Percentiles rank a stretch among this genome's conserved stretches.
These are phyloP conservation scores for Penicillium sp. DNA, from an alignment of 2,329 filamentous ascomycete species.

Conservation along the genomic window DNA sequence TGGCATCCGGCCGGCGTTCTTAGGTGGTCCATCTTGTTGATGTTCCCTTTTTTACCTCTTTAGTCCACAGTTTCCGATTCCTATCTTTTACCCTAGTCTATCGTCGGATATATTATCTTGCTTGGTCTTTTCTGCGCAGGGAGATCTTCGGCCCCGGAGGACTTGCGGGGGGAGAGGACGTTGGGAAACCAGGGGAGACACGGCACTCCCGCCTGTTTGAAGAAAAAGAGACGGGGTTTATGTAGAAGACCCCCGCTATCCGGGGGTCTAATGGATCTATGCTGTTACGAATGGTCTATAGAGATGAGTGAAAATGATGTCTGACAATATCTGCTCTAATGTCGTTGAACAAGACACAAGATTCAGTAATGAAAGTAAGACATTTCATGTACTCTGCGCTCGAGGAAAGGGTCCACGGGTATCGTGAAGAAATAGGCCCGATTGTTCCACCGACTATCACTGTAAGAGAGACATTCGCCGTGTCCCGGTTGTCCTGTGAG, in stretches of 20 bases:
- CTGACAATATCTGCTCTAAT: slow-evolving; percentile 15
- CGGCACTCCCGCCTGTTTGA: slow-evolving; percentile 9
- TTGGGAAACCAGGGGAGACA: slow-evolving; percentile 7
- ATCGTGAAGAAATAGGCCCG: background rate
- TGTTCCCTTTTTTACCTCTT: slow-evolving; percentile 25
- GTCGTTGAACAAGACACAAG: background rate
- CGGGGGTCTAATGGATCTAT: slow-evolving; percentile 32
- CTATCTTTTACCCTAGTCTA: slow-evolving; percentile 22
- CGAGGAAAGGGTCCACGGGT: background rate
- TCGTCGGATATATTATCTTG: slow-evolving; percentile 16
- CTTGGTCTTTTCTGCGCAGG: slow-evolving; percentile 9
- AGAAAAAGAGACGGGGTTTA: slow-evolving; percentile 16
- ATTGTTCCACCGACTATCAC: background rate
- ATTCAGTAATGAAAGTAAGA: background rate
- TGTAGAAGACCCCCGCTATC: slow-evolving; percentile 22
- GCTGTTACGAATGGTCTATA: slow-evolving; percentile 42
- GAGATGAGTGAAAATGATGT: slow-evolving; percentile 36
- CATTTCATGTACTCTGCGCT: background rate
- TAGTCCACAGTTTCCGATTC: slow-evolving; percentile 26
- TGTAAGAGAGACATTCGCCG: background rate
- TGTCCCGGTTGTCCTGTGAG: background rate
- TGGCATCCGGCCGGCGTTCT: slow-evolving; percentile 44
- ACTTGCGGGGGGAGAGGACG: slow-evolving; percentile 13
- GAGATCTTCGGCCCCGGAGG: slow-evolving; percentile 12
- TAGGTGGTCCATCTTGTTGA: slow-evolving; percentile 35